Conservation (phyloP, 2,329 filamentous ascomycete species). For the Fusarium torulosum region DNA sequence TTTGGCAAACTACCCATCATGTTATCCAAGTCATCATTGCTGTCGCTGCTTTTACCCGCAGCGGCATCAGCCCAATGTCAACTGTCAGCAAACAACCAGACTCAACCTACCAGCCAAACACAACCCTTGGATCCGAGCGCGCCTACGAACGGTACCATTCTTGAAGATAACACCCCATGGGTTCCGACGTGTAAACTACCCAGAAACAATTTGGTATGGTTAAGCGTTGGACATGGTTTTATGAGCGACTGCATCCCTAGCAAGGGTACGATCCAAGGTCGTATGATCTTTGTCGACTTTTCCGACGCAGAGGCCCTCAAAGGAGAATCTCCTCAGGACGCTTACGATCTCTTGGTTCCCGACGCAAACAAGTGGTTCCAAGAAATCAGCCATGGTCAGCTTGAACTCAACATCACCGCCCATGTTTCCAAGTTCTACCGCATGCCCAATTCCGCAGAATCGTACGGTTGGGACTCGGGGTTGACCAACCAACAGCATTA, state of each 20-base stretch:
- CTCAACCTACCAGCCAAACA: no score
- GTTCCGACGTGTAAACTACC: not conserved
- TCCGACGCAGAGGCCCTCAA: slow-evolving; percentile 40
- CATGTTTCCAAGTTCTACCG: slow-evolving; percentile 45
- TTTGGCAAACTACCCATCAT: no score
- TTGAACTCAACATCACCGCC: slow-evolving; percentile 42
- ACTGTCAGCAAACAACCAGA: no score
- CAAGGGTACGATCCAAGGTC: slow-evolving; percentile 48
- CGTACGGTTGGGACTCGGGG: slow-evolving; percentile 36
- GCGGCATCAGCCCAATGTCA: no score
- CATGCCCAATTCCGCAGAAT: slow-evolving; percentile 47
- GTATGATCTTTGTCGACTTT: slow-evolving; percentile 57
- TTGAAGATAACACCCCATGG: no score
- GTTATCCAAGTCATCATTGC: no score
- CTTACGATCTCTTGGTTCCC: slow-evolving; percentile 36
- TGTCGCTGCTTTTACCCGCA: no score
- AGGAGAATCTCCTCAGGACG: slow-evolving; percentile 39
- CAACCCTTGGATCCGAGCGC: no score
- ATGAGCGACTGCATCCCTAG: slow-evolving; percentile 49
- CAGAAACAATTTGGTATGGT: not conserved
- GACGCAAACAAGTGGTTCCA: slow-evolving; percentile 37
- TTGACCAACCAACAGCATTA: slow-evolving; percentile 14
- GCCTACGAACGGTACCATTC: no score
- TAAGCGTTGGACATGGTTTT: slow-evolving; percentile 6
- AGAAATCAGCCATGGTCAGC: slow-evolving; percentile 44